Evolutionary conservation across 192 early-diverging fungal species (phyloP), one percentile per base, ranked within the genome.

Genomic region (Diversispora eburnea): DNA sequence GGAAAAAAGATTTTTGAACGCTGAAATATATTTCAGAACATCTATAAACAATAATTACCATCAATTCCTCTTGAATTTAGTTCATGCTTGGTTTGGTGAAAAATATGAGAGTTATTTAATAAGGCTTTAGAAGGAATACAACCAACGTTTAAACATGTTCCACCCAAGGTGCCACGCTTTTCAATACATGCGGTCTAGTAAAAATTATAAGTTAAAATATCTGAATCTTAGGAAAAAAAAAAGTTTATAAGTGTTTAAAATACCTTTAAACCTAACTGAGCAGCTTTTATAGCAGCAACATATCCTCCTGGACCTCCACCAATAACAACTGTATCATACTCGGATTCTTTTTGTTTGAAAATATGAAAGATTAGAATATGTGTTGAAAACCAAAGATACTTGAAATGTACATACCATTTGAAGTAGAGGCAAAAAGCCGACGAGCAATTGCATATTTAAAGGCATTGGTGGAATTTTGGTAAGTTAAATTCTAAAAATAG

Each of bases 91-190:
- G 97, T 91, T 79, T 91, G 84, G 81, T 99, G 95, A 84, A 91
- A 96, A 66, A 97, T 85, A 87, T 99, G 95, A 48, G 97, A 95
- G 89, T 99, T 98, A 90, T 99, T 89, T 76, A 99, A 88, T 79
- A 99, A 90, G 58, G 97, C 94, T 86, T 99, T 99, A 70, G 97
- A 99, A 54, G 97, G 97, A 82, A 99, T 99, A 87, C 96, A 99
- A 47, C 98, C 98, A 60, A 98, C 95, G 80, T 99, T 99, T 78
- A 99, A 85, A 82, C 98, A 99, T 46, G 98, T 99, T 58, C 98
- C 98, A 61, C 98, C 98, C 17, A 99, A 88, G 39, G 93, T 73
- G 33, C 95, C 96, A 73, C 96, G 94, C 82, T 92, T 94, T 86
- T 99, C 97, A 67, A 99, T 88, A 79, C 95, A 97, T 22, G 94